Conservation (phyloP, 1,284 basidiomycete genomes). For the Veloboletus limbatus region DNA sequence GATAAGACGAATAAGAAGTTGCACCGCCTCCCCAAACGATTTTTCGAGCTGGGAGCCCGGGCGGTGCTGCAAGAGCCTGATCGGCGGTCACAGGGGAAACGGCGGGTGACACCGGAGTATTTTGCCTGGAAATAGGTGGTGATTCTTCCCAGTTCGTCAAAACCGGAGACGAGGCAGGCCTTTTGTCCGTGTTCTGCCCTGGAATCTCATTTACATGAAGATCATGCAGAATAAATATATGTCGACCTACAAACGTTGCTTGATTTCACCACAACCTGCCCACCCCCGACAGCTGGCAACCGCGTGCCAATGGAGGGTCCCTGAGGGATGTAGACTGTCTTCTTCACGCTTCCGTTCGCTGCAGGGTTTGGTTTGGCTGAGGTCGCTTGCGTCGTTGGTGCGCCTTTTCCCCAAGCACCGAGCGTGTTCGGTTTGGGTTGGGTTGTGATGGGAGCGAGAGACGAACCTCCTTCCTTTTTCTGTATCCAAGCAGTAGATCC, state of each 20-base stretch:
- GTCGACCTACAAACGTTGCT: conserved; percentile 29
- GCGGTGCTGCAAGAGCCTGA: conserved; percentile 7
- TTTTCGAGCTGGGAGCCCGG: conserved; percentile 7
- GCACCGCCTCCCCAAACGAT: conserved; percentile 12
- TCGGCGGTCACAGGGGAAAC: conserved; percentile 6
- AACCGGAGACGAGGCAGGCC: conserved; percentile 1
- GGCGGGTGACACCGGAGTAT: conserved; percentile 16
- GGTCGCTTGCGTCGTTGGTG: conserved; percentile 11
- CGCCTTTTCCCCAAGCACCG: conserved; percentile 21
- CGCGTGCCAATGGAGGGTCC: conserved; percentile 3
- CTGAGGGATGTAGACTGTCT: conserved; percentile 6
- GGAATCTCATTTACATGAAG: neutral
- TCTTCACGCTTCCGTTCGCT: conserved; percentile 24
- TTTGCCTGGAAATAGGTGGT: conserved; percentile 14
- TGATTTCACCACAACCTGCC: conserved; percentile 25
- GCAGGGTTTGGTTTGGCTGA: conserved; percentile 17
- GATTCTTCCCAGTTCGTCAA: conserved; percentile 24
- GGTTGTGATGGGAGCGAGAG: neutral
- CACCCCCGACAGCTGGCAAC: conserved; percentile 29
- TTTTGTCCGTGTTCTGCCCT: conserved; percentile 19
- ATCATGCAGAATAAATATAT: neutral
- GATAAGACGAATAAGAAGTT: conserved; percentile 6
- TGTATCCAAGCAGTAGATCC: conserved; percentile 40
- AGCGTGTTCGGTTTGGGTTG: conserved; percentile 6
- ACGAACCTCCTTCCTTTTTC: conserved; percentile 14